phyloP scores from a whole-genome alignment of 306 rosid genomes.

The Acacia crassicarpa region DNA sequence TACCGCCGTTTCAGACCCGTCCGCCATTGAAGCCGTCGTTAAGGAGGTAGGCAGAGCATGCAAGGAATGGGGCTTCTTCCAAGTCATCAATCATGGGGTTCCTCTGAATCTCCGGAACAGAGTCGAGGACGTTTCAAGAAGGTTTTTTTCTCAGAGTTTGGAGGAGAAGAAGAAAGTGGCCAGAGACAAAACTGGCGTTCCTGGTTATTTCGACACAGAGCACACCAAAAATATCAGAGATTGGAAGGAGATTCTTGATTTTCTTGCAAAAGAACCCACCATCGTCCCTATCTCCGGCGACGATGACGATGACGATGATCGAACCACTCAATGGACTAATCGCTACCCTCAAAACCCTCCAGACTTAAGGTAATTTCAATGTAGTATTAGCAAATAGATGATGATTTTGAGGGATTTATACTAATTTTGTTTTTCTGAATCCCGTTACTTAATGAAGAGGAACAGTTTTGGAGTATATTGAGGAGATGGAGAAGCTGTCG shows the following conservation, averaged over 20 bases:
- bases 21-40: not conserved
- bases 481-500: conserved; percentile 24
- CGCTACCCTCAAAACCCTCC: not conserved
- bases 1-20: not conserved
- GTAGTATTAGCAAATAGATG: not conserved
- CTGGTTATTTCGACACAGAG: not conserved
- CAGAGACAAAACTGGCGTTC: not conserved
- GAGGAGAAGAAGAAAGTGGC: conserved; percentile 55
- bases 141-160: conserved; percentile 49
- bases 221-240: not conserved
- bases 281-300: not conserved
- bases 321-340: not conserved
- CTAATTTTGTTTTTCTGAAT: not conserved
- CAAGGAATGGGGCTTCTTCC: conserved; percentile 4
- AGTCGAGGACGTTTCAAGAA: conserved; percentile 43
- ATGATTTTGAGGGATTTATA: not conserved
- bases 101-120: conserved; percentile 39
- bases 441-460: not conserved
- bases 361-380: not conserved
- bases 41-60: not conserved
- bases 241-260: not conserved
- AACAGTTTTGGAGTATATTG: conserved; percentile 2
- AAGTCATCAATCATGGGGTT: conserved; percentile 73
- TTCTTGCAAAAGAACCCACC: not conserved
- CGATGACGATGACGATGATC: not conserved